Base-by-base conservation (phyloP, 2,329 filamentous ascomycete species). In the Fusarium cyanostomum region DNA sequence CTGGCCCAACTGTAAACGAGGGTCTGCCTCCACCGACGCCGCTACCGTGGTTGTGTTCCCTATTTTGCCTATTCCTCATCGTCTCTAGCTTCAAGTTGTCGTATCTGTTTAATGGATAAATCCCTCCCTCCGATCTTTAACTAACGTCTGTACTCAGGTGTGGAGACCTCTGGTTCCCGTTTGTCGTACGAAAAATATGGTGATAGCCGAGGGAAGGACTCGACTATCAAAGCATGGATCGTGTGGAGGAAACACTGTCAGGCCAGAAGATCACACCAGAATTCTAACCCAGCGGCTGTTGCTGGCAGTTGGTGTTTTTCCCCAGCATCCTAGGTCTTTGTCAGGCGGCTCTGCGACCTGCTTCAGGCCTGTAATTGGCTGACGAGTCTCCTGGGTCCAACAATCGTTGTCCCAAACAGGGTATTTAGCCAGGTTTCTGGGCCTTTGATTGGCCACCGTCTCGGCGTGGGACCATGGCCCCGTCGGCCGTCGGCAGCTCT, bases 331-430 rank as follows among this genome's bases (percentile, higher is more conserved):
- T 8, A n/a, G 45, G 49, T 68, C 52, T 51, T 51, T 50, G 37
- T 51, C 43, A 24, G 43, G 62, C 55, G 67, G 64, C 50, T 70
- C 67, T 70, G 56, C 45, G 39, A 62, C 66, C 18, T 12, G 45
- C 37, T 43, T 38, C 39, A 46, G 52, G 50, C 38, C 46, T 52
- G 34, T 46, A 38, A 61, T 67, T 67, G 61, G 64, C 35, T 49
- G 59, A 53, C 65, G 44, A 56, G 62, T 59, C 56, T 66, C 67
- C 62, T 67, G 58, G 56, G 55, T 54, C 50, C 45, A 59, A 60
- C 61, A 52, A 42, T 45, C 51, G 44, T 26, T 49, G 58, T 69
- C 69, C 69, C 60, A 66, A 73, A 73, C 53, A 66, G 67, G 69
- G 58, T 42, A 69, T 59, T 58, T 53, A 57, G 59, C 65, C 56